A percentile compares a stretch with the other conserved stretches of the same genome.
Conservation (phyloP, 1,284 basidiomycete species). For the Cystobasidiaceae sp. region DNA sequence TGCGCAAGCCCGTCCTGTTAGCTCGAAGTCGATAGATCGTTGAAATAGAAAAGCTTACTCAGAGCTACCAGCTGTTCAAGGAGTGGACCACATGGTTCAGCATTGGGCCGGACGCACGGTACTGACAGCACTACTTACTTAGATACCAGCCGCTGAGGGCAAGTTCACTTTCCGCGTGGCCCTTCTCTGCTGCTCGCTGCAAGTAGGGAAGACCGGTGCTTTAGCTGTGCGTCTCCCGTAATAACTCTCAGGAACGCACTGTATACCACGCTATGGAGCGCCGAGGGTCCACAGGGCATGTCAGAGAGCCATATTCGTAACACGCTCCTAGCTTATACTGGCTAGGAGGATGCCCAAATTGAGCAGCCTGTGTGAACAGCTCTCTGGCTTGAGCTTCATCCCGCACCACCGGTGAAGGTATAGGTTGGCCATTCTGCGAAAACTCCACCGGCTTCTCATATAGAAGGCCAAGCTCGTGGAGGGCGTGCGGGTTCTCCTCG, state of each 20-base stretch:
- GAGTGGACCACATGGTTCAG: neutral
- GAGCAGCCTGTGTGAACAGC: constrained; percentile 84
- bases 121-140: constrained; percentile 49
- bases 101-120: neutral
- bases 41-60: neutral
- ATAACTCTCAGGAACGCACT: constrained; percentile 59
- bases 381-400: constrained; percentile 78
- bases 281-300: constrained; percentile 86
- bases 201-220: constrained; percentile 49
- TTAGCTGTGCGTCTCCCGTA: neutral
- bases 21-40: neutral
- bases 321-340: constrained; percentile 94
- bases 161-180: constrained; percentile 87
- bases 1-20: constrained; percentile 55
- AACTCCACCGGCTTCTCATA: constrained; percentile 69
- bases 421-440: constrained; percentile 30
- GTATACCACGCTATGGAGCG: constrained; percentile 98
- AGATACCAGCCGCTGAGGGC: constrained; percentile 97
- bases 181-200: constrained; percentile 83
- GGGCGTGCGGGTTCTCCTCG: constrained; percentile 94
- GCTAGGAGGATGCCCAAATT: constrained; percentile 85
- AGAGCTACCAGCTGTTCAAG: constrained; percentile 54
- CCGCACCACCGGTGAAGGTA: constrained; percentile 55
- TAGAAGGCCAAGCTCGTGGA: constrained; percentile 72
- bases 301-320: constrained; percentile 85